Percentiles rank a stretch among this genome's conserved stretches.
These are phyloP conservation scores for Trichoderma citrinoviride DNA, from an alignment of 2,329 filamentous ascomycete species.

Conservation along the genomic window DNA sequence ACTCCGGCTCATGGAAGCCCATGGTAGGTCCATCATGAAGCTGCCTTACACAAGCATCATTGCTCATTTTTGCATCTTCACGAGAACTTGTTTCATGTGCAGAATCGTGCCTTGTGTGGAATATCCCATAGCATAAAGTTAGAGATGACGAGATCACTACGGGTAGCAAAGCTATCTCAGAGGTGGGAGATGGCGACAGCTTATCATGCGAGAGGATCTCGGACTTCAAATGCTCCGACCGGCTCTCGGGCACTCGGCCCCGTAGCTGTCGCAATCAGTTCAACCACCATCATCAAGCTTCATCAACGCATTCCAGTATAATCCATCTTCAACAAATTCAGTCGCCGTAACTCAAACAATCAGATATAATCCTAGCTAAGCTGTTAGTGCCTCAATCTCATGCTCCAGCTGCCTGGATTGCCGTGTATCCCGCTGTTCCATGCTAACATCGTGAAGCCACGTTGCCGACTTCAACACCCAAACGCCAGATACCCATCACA, in stretches of 20 bases:
- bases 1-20: not conserved
- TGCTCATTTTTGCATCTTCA: too few species aligned
- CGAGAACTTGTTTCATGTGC: too few species aligned
- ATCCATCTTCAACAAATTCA: not conserved
- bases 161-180: not conserved
- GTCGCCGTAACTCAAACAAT: too few species aligned
- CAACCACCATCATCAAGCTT: not conserved
- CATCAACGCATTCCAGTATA: not conserved
- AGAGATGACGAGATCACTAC: not conserved
- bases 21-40: not conserved
- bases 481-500: not conserved
- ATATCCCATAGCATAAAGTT: not conserved
- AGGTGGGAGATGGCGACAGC: not conserved
- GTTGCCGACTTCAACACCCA: not conserved
- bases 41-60: not conserved
- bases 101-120: not conserved
- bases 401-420: not conserved
- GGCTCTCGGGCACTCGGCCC: not conserved
- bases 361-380: too few species aligned
- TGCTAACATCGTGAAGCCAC: conserved; percentile 5
- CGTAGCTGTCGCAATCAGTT: not conserved
- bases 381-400: not conserved
- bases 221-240: conserved; percentile 1
- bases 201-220: not conserved
- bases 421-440: not conserved